Evolutionary conservation across 108 stramenopile species (phyloP).

Genomic region (Schizochytrium sp.): DNA sequence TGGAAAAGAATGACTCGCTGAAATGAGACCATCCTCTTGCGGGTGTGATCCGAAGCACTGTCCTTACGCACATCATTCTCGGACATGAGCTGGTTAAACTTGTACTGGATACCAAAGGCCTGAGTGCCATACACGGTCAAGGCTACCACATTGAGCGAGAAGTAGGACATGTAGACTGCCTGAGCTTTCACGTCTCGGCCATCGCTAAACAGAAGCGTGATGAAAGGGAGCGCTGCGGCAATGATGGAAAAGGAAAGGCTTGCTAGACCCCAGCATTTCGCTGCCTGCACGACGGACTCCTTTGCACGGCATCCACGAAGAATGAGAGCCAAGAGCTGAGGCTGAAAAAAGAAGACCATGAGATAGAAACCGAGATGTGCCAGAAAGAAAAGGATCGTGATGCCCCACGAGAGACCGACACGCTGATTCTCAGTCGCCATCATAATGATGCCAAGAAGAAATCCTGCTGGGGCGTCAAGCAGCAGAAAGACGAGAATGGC

Average conservation of each 20-base stretch:
- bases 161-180: not conserved
- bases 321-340: not conserved
- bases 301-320: not conserved
- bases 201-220: not conserved
- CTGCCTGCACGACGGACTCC: not conserved
- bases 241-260: not conserved
- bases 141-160: not conserved
- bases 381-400: not conserved
- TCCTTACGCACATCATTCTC: not conserved
- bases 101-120: not conserved
- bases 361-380: not conserved
- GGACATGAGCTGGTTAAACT: not conserved
- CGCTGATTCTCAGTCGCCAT: not conserved
- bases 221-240: not conserved
- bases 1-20: not conserved
- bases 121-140: not conserved
- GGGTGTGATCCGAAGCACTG: not conserved
- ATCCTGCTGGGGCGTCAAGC: not conserved
- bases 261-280: not conserved
- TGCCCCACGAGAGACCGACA: not conserved
- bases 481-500: not conserved
- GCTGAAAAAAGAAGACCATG: not conserved
- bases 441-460: not conserved
- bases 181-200: not conserved
- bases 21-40: not conserved